Base-by-base conservation (phyloP, 2,329 filamentous ascomycete genomes). In the Pseudogymnoascus sp. region DNA sequence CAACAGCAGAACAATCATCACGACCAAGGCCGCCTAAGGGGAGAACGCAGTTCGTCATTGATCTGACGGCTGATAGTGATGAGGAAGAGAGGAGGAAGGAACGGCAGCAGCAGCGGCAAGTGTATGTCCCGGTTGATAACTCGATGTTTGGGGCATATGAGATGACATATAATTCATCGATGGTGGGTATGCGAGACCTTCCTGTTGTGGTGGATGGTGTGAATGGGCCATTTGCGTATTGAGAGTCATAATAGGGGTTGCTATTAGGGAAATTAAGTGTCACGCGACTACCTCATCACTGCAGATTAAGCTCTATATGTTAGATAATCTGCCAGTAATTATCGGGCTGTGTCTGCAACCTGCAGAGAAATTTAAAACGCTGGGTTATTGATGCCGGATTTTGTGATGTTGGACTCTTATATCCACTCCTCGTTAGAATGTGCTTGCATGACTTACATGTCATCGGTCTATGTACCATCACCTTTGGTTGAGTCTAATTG, bases 311-410 rank as follows among this genome's bases (percentile, higher is more conserved):
- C 18, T 18, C 18, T 18, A 18, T 18, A 18, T 18, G 18, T 2
- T 2, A 18, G 18, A 18, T 18, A 18, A 18, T 18, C 18, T 18
- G 18, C 18, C 2, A 18, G 18, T 18, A 18, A 18, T 18, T 18
- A 18, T 18, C 18, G 18, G 2, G 2, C 18, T 18, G 18, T 18
- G 18, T 18, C 18, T 18, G 18, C 18, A 18, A 18, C 18, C 18
- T 18, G 18, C 18, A 2, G 18, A 18, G 18, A 18, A 18, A 18
- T 14, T 18, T 58, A 11, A 35, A 58, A 15, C 43, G 35, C 9
- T 25, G 9, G 15, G 25, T 59, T 25, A 50, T 28, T 36, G 69
- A 72, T 15, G 74, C 73, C 2, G 77, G 77, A 0, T 78, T 75
- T 47, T 67, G 72, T 14, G 73, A 77, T 58, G 68, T 78, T 5